Evolutionary conservation across 345 rosid species (phyloP).

Genomic region (Melaleuca quinquenervia): DNA sequence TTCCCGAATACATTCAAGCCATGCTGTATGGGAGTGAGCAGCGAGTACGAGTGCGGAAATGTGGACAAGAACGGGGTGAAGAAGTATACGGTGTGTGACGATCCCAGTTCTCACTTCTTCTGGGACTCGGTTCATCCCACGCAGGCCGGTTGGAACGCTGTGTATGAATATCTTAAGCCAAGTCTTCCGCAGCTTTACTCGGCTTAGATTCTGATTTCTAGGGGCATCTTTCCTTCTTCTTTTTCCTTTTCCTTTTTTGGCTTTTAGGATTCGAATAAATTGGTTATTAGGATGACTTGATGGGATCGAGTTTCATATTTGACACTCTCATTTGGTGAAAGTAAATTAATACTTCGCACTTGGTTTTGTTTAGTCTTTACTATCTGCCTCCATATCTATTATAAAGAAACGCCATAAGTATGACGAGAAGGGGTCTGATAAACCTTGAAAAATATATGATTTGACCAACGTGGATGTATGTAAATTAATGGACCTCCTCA

Average conservation of each 20-base stretch:
- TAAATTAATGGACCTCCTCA: too few species aligned
- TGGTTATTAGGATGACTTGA: too few species aligned
- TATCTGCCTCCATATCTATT: too few species aligned
- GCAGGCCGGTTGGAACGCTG: not conserved
- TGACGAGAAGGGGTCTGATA: too few species aligned
- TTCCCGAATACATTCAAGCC: not conserved
- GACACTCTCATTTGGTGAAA: not conserved
- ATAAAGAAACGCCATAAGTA: too few species aligned
- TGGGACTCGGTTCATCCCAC: constrained; percentile 4
- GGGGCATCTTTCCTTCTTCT: not conserved
- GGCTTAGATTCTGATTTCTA: not conserved
- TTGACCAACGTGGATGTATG: too few species aligned
- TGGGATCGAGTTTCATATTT: not conserved
- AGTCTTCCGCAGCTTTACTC: not conserved
- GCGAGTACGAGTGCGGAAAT: not conserved
- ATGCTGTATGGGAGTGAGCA: not conserved
- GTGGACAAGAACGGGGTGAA: not conserved
- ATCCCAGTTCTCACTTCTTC: not conserved
- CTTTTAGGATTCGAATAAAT: not conserved
- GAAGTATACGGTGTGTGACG: not conserved
- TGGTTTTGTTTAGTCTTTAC: not conserved
- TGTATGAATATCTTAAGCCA: not conserved
- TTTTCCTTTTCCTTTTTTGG: not conserved
- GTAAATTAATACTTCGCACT: not conserved
- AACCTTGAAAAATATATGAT: too few species aligned